Conservation (phyloP, 345 rosid species). For the Streptanthus diversifolius region DNA sequence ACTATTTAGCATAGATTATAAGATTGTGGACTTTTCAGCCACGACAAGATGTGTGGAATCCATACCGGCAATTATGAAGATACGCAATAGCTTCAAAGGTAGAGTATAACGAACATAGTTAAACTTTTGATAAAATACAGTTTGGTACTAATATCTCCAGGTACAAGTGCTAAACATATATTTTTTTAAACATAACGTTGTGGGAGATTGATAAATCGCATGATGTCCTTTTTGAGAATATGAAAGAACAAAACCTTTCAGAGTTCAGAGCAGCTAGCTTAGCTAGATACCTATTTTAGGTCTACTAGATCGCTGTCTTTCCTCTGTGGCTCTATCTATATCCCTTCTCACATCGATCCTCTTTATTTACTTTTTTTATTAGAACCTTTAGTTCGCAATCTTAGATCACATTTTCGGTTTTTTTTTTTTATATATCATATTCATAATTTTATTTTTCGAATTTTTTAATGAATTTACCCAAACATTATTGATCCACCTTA, state of each 20-base stretch:
- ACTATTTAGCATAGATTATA: no score
- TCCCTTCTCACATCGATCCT: conserved; percentile 19
- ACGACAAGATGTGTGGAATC: background rate
- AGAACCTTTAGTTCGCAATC: no score
- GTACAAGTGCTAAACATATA: background rate
- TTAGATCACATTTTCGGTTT: no score
- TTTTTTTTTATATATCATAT: no score
- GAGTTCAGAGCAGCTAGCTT: conserved; percentile 26
- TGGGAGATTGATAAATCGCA: conserved; percentile 14
- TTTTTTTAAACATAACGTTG: background rate
- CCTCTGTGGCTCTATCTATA: background rate
- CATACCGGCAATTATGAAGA: background rate
- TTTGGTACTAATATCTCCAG: background rate
- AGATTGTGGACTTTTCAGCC: background rate
- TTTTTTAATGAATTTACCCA: no score
- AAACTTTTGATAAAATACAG: background rate
- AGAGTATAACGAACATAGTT: background rate
- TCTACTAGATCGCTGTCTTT: conserved; percentile 1
- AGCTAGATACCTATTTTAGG: background rate
- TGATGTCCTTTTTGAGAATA: background rate
- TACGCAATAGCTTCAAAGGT: background rate
- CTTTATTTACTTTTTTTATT: no score
- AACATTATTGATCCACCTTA: no score
- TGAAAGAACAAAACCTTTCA: conserved; percentile 21
- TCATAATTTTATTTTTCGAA: no score